These are phyloP conservation scores for Hemileccinum impolitum DNA, from an alignment of 768 basidiomycete genomes.

Conservation along the genomic window DNA sequence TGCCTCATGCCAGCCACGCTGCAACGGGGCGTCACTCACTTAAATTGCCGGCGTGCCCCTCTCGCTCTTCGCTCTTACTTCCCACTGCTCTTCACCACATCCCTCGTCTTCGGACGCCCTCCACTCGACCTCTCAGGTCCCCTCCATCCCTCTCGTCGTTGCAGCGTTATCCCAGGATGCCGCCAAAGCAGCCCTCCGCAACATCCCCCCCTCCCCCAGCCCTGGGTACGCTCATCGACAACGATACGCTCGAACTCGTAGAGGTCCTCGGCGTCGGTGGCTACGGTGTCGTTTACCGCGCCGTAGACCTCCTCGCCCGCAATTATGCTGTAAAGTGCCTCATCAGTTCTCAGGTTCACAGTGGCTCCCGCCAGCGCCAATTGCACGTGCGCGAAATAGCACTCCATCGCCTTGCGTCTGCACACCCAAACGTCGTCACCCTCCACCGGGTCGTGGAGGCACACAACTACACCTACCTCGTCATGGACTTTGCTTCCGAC, in stretches of 20 bases:
- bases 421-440: slow-evolving; percentile 79
- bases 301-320: slow-evolving; percentile 53
- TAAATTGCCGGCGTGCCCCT: slow-evolving; percentile 28
- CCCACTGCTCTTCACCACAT: slow-evolving; percentile 19
- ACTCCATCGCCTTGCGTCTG: slow-evolving; percentile 71
- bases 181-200: slow-evolving; percentile 31
- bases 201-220: slow-evolving; percentile 46
- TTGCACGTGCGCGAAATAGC: slow-evolving; percentile 88
- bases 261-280: slow-evolving; percentile 90
- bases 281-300: slow-evolving; percentile 94
- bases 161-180: slow-evolving; percentile 26
- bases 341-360: slow-evolving; percentile 46
- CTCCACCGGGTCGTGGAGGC: slow-evolving; percentile 89
- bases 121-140: slow-evolving; percentile 25
- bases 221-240: slow-evolving; percentile 81
- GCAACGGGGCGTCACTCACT: slow-evolving; percentile 29
- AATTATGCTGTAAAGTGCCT: slow-evolving; percentile 94
- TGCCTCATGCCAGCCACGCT: slow-evolving; percentile 37
- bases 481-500: slow-evolving; percentile 91
- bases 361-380: slow-evolving; percentile 54
- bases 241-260: slow-evolving; percentile 75
- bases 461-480: slow-evolving; percentile 74
- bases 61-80: slow-evolving; percentile 26
- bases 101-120: slow-evolving; percentile 22
- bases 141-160: slow-evolving; percentile 13